These are phyloP conservation scores for Neurospora cerealis DNA, from an alignment of 495 filamentous ascomycete genomes.

Conservation along the genomic window DNA sequence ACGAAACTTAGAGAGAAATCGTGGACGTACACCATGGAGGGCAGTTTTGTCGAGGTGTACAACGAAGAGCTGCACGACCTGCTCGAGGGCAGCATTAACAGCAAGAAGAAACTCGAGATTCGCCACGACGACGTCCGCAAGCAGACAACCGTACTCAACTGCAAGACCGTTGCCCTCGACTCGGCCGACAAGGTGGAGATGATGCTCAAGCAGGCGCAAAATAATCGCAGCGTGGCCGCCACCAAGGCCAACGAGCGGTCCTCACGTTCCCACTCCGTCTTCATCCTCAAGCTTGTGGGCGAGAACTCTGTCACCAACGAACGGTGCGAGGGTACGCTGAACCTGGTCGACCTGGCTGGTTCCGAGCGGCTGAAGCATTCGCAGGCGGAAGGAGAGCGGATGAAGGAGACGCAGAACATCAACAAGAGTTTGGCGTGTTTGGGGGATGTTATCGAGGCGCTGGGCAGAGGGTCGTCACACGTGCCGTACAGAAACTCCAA, in stretches of 20 bases:
- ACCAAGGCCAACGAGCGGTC: conserved; percentile 95
- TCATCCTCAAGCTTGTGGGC: conserved; percentile 84
- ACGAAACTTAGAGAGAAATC: conserved; percentile 76
- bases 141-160: conserved; percentile 77
- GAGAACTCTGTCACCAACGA: conserved; percentile 73
- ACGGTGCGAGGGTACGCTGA: conserved; percentile 84
- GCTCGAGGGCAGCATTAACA: conserved; percentile 72
- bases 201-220: conserved; percentile 67
- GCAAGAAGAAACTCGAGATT: conserved; percentile 87
- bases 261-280: conserved; percentile 89
- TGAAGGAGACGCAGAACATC: conserved; percentile 95
- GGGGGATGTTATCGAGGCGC: conserved; percentile 86
- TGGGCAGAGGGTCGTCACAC: conserved; percentile 78
- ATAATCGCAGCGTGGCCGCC: conserved; percentile 83
- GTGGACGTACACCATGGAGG: conserved; percentile 90
- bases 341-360: conserved; percentile 91
- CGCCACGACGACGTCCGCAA: conserved; percentile 71
- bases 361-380: conserved; percentile 85
- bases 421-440: conserved; percentile 87
- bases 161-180: conserved; percentile 70
- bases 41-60: conserved; percentile 97
- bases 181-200: conserved; percentile 64
- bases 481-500: conserved; percentile 95
- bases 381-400: conserved; percentile 69
- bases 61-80: conserved; percentile 95